These are phyloP conservation scores for Ophiostoma populinum DNA, from an alignment of 2,329 filamentous ascomycete genomes.

Conservation along the genomic window DNA sequence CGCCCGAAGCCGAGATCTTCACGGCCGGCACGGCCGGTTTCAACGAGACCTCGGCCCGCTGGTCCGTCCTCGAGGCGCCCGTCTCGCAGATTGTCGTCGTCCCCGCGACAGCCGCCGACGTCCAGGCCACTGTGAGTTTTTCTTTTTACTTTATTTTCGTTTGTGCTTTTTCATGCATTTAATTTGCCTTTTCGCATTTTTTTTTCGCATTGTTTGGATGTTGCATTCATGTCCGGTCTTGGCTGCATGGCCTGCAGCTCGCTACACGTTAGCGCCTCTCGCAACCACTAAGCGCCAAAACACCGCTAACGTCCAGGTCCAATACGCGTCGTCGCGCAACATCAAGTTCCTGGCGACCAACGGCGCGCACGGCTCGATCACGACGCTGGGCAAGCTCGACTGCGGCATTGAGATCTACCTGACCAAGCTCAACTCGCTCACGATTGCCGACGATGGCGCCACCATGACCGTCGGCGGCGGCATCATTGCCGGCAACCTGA, in stretches of 20 bases:
- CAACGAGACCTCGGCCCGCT: constrained; percentile 21
- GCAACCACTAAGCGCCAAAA: neutral
- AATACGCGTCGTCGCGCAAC: constrained; percentile 18
- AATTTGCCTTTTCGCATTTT: neutral
- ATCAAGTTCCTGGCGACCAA: constrained; percentile 30
- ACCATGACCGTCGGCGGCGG: constrained; percentile 34
- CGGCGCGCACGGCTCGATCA: constrained; percentile 33
- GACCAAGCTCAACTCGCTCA: constrained; percentile 29
- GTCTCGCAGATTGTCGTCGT: constrained; percentile 28
- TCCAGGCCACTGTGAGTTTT: constrained; percentile 29
- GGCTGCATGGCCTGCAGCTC: too few relatives aligned
- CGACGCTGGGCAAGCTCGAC: constrained; percentile 24
- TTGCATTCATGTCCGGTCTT: too few relatives aligned
- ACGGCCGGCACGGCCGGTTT: constrained; percentile 24
- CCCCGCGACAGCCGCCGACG: constrained; percentile 29
- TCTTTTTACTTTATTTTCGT: constrained; percentile 11
- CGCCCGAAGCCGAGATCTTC: constrained; percentile 23
- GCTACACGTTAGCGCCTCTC: too few relatives aligned
- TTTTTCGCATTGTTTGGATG: too few relatives aligned
- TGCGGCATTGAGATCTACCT: constrained; percentile 40
- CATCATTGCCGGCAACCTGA: constrained; percentile 35
- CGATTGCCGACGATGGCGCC: constrained; percentile 25
- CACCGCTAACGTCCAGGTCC: neutral
- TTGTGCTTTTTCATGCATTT: neutral
- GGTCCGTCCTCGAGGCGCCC: constrained; percentile 27